These are phyloP conservation scores for Peronospora destructor DNA, from an alignment of 352 stramenopile genomes.

Conservation along the genomic window DNA sequence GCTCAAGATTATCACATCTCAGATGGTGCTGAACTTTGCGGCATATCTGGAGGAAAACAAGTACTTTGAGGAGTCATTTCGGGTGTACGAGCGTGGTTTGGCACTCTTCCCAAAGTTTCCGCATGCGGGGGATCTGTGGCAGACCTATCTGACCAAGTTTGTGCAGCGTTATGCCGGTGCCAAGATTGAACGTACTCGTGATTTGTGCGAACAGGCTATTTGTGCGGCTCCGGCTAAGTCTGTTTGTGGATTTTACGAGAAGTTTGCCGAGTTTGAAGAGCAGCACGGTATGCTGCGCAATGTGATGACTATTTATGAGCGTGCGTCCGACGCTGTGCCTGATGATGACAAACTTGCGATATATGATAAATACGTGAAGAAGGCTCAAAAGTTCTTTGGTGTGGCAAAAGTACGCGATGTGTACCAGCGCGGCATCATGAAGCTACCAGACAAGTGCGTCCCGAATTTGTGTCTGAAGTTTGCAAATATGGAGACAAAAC, in stretches of 20 bases:
- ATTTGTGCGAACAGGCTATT: conserved; percentile 95
- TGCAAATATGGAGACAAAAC: conserved; percentile 92
- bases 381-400: conserved; percentile 94
- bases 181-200: conserved; percentile 95
- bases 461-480: conserved; percentile 94
- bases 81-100: conserved; percentile 88
- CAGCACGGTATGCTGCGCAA: conserved; percentile 93
- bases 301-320: conserved; percentile 93
- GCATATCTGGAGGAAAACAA: conserved; percentile 94
- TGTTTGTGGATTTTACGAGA: conserved; percentile 70
- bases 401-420: conserved; percentile 94
- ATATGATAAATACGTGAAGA: conserved; percentile 92
- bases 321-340: conserved; percentile 83
- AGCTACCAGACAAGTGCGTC: conserved; percentile 89
- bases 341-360: conserved; percentile 89
- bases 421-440: conserved; percentile 93
- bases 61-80: conserved; percentile 95
- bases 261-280: conserved; percentile 96
- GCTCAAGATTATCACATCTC: conserved; percentile 92
- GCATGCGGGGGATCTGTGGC: conserved; percentile 94
- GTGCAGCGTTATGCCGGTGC: conserved; percentile 91
- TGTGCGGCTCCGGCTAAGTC: conserved; percentile 76
- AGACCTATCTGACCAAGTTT: conserved; percentile 93
- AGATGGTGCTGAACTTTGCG: conserved; percentile 97
- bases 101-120: conserved; percentile 88